Evolutionary conservation across 179 eudicot species (phyloP), one percentile per base, ranked within the genome.

Genomic region (Beta corolliflora): DNA sequence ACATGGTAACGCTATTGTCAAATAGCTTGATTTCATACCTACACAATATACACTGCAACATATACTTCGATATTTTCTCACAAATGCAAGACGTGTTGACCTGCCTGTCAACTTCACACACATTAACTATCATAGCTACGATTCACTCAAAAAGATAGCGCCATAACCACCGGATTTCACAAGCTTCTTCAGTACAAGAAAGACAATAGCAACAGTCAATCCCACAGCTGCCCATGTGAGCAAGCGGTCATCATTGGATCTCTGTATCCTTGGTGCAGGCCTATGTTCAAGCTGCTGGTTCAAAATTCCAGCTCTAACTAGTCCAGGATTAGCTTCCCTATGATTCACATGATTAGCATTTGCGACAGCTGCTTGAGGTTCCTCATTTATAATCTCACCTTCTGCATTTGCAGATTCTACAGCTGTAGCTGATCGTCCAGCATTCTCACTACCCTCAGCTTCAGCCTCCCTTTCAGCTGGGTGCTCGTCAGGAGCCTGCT

Each of bases 211-310:
- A 83, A 96, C 75, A 36, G 98, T 90, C 50, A 96, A 92, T 69
- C 97, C 99, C 48, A 96, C 87, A 78, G 97, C 99, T 50, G 99
- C 98, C 91, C 81, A 86, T 16, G 98, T 96, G 83, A 94, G 92
- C 55, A 96, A 73, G 19, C 96, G 96, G 80, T 96, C 97, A 84
- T 91, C 96, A 45, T 86, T 88, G 15, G 88, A 66, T 75, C 81
- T 88, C 59, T 83, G 93, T 75, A 76, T 87, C 83, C 88, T 81
- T 0, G 82, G 36, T 73, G 83, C 80, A 9, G 86, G 86, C 65
- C 61, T 83, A 14, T 79, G 88, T 80, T 73, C 79, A 68, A 70
- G 61, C 60, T 70, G 82, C 71, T 80, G 92, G 48, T 67, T 82
- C 10, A 88, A 53, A 77, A 79, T 73, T 76, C 68, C 85, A 65